Percentiles rank a stretch among this genome's conserved stretches.
phyloP scores from a whole-genome alignment of 176 grass and related monocot genomes.

The Raddia distichophylla region DNA sequence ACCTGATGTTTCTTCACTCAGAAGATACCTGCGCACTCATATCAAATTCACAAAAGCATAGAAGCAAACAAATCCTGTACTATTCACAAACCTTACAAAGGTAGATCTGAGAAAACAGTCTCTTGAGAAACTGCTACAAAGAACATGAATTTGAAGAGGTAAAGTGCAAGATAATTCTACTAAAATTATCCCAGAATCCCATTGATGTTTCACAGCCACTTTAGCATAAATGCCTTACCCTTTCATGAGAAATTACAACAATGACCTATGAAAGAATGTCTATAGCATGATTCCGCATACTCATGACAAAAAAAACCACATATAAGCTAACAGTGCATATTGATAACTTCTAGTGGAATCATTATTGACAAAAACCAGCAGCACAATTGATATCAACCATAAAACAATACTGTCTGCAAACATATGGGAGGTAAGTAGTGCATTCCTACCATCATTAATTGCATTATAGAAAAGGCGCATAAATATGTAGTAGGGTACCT shows the following conservation, averaged over 20 bases:
- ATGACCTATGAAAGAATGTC: neutral
- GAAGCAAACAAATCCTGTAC: constrained; percentile 23
- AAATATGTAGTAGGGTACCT: constrained; percentile 48
- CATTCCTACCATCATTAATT: constrained; percentile 25
- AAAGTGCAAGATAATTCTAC: constrained; percentile 2
- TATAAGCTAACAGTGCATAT: constrained; percentile 2
- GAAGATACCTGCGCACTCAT: constrained; percentile 59
- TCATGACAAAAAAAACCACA: constrained; percentile 35
- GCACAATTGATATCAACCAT: constrained; percentile 14
- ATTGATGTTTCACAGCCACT: constrained; percentile 18
- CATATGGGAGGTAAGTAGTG: constrained; percentile 10
- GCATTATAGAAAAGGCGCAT: neutral
- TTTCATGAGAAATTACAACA: neutral
- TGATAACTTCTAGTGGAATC: neutral
- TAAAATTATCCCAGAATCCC: constrained; percentile 17
- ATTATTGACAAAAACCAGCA: constrained; percentile 28
- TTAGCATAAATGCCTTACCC: neutral
- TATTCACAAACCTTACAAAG: constrained; percentile 16
- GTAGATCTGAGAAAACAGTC: constrained; percentile 10
- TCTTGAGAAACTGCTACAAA: constrained; percentile 10
- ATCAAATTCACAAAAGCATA: constrained; percentile 37
- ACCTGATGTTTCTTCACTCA: constrained; percentile 67
- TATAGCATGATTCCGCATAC: constrained; percentile 17
- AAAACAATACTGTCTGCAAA: constrained; percentile 20
- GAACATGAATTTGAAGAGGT: constrained; percentile 14